Evolutionary conservation across 2,329 filamentous ascomycete species (phyloP), one percentile per base, ranked within the genome.

Genomic region (Cucurbitaria berberidis): DNA sequence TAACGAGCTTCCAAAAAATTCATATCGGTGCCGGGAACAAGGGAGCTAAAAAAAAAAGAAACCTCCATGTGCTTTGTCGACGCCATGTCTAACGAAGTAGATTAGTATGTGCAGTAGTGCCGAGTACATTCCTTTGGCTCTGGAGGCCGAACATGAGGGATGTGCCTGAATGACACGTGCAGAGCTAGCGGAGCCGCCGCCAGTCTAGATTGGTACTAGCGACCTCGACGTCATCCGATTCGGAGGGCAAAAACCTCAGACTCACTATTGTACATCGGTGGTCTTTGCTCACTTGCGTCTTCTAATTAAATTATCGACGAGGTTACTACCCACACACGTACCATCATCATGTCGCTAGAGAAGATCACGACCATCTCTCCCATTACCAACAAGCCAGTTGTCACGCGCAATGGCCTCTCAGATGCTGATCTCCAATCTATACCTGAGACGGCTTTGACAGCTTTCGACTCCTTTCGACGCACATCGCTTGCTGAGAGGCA

Each of bases 361-460:
- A 83, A 78, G 34, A 81, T 88, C 66, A 86, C 80, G 27, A 97
- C 93, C 62, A 93, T 97, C 76, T 98, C 93, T 3, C 93, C 93
- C 51, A 89, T 86, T 60, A 97, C 92, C 62, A 93, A 95, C 77
- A 86, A 93, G 79, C 82, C 89, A 51, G 86, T 98, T 74, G 76
- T 96, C 62, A 91, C 88, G 55, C 87, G 93, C 63, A 86, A 87
- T 74, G 91, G 90, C 64, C 82, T 89, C 62, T 88, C 90, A 39
- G 77, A 84, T 32, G 77, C 83, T 24, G 90, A 96, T 59, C 81
- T 96, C 44, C 80, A 87, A 45, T 77, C 83, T 51, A 80, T 97
- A n/a, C 88, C 92, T 46, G 81, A 85, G 64, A 82, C 83, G 54
- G 89, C 93, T 47, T 84, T 86, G 38, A 82, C 86, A 61, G 90